These are phyloP conservation scores for Colletotrichum tanaceti DNA, from an alignment of 2,329 filamentous ascomycete genomes.

Conservation along the genomic window DNA sequence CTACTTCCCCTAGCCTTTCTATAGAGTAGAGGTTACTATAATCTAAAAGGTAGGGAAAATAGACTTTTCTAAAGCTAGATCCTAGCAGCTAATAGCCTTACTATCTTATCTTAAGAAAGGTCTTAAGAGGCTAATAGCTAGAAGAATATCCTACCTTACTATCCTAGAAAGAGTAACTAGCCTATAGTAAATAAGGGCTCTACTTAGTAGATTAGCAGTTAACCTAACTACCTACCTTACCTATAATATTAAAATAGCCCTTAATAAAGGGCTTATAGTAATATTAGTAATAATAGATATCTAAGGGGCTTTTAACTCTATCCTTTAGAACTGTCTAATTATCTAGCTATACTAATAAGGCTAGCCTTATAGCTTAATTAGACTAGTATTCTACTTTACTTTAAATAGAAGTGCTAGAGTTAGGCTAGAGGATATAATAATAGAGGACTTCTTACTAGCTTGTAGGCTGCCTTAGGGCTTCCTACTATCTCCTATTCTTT, in stretches of 20 bases:
- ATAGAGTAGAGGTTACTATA: slow-evolving; percentile 32
- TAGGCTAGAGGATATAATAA: slow-evolving; percentile 22
- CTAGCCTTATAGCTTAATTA: slow-evolving; percentile 2
- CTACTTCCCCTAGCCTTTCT: slow-evolving; percentile 23
- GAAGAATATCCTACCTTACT: slow-evolving; percentile 12
- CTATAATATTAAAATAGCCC: no score
- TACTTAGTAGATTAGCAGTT: no score
- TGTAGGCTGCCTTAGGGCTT: slow-evolving; percentile 31
- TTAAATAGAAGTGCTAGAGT: background rate
- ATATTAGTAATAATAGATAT: no score
- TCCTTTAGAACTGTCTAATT: slow-evolving; percentile 20
- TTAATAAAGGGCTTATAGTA: no score
- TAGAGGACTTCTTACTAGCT: background rate
- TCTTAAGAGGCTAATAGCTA: slow-evolving; percentile 31
- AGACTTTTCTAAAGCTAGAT: background rate
- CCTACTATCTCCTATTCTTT: slow-evolving; percentile 28
- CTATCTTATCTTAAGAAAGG: slow-evolving; percentile 37
- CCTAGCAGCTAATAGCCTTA: slow-evolving; percentile 36
- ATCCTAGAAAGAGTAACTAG: slow-evolving; percentile 10
- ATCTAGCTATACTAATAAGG: slow-evolving; percentile 22
- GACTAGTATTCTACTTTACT: slow-evolving; percentile 13
- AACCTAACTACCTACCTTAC: no score
- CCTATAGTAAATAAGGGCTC: slow-evolving; percentile 19
- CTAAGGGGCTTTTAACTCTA: no score
- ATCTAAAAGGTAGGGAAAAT: slow-evolving; percentile 22